Base-by-base conservation (phyloP, 2,329 filamentous ascomycete genomes). In the Calonectria fujianensis region DNA sequence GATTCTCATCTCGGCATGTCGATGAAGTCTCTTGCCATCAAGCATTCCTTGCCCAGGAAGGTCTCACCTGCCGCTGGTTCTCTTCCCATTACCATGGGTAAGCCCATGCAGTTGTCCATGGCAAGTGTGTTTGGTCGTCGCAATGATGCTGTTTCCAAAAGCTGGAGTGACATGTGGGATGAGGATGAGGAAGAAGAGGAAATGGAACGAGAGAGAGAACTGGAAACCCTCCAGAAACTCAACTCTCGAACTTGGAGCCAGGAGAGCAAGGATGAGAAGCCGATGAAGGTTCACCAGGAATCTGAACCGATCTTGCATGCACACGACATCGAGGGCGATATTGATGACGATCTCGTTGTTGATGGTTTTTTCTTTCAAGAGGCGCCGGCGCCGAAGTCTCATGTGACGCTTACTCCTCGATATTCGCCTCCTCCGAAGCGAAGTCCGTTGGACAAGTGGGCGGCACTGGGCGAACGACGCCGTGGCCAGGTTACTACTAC, bases 91-190 rank as follows among this genome's bases (percentile, higher is more conserved):
- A 92, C 91, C 76, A 95, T 96, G 85, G 94, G 94, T 18, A 92
- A 97, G 82, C 94, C 95, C 0, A 89, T 92, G 76, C 90, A 91
- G 51, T 88, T 93, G 69, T 93, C 94, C 75, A 93, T 96, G 89
- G 93, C 94, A 6, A 91, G 94, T 82, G 91, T 96, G 66, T 96
- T 98, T 83, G 95, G 94, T 67, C 93, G 93, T 82, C 92, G 94
- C 83, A 91, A 92, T 76, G 94, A 96, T 59, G 88, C 91, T 63
- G 95, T 97, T 63, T 98, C 97, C 72, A 98, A 98, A 93, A 98
- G 97, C 89, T 99, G 97, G 97, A 98, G 96, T 82, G 97, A 99
- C 84, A 92, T 98, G 85, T 98, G 96, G 94, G 96, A 98, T 74
- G 96, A 98, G 84, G 96, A 98, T 69, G 88, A 89, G 59, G 96